Evolutionary conservation across 352 stramenopile genomes (phyloP).

Genomic region (Thraustotheca clavata): DNA sequence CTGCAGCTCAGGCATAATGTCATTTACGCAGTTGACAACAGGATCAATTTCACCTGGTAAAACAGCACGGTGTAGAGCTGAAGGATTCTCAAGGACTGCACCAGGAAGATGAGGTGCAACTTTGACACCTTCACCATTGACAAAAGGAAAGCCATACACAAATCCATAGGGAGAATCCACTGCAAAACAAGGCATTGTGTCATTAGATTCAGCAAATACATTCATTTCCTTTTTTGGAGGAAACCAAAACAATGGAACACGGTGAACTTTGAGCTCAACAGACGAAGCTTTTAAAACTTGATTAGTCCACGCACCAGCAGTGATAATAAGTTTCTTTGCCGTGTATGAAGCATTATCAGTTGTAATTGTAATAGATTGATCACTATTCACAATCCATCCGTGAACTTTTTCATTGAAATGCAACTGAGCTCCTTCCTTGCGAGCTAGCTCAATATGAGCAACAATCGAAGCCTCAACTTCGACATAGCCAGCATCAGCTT

Average conservation of each 20-base stretch:
- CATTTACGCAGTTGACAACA: constrained; percentile 32
- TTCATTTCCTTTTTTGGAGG: constrained; percentile 25
- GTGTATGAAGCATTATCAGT: constrained; percentile 26
- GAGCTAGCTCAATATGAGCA: constrained; percentile 17
- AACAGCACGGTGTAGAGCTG: constrained; percentile 30
- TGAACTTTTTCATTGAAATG: constrained; percentile 31
- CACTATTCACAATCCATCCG: constrained; percentile 16
- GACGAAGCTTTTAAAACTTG: constrained; percentile 28
- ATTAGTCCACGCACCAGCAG: constrained; percentile 44
- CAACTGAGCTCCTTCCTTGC: constrained; percentile 30
- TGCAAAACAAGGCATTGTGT: constrained; percentile 47
- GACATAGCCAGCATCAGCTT: constrained; percentile 47
- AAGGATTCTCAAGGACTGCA: constrained; percentile 35
- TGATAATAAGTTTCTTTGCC: constrained; percentile 42
- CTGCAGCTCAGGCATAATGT: constrained; percentile 46
- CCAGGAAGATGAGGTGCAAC: constrained; percentile 48
- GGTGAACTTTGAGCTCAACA: constrained; percentile 38
- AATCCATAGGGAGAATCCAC: constrained; percentile 48
- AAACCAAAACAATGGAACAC: constrained; percentile 48
- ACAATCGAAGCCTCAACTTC: constrained; percentile 33
- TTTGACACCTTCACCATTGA: constrained; percentile 52
- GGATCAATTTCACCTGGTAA: constrained; percentile 28
- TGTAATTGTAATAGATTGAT: constrained; percentile 27
- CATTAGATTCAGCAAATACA: constrained; percentile 20
- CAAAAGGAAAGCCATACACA: constrained; percentile 47